Base-by-base conservation (phyloP, 805 yeast genomes). In the Candida verbasci region DNA sequence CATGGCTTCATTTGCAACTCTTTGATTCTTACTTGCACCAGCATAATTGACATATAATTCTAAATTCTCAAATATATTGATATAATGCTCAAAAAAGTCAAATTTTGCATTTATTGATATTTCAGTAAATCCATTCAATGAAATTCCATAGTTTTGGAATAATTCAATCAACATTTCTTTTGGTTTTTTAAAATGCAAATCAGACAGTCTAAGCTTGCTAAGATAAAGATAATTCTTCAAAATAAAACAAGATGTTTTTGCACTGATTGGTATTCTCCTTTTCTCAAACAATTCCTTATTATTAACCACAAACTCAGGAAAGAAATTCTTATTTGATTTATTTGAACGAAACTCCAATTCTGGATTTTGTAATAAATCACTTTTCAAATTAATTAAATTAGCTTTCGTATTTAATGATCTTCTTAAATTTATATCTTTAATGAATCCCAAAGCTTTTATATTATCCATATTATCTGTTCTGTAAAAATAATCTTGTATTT, bases 231-330 rank as follows among this genome's bases (percentile, higher is more conserved):
- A 31, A 17, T 31, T 31, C 24, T 31, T 31, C 12, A 31, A 23
- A 6, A 31, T 31, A n/a, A 31, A 31, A 15, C 24, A 31, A 23
- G 28, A 31, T 4, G 34, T 22, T 24, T 16, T 31, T 16, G 34
- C 34, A 31, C 34, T 31, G 9, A 31, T 31, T 23, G 22, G 21
- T 5, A 31, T 31, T 12, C n/a, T 28, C 34, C 42, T 25, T 31
- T 44, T n/a, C 20, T 28, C 27, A 61, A 35, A 27, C 45, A 47
- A 35, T 44, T 53, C 40, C 50, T 51, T 31, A 59, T 53, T 31
- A 4, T 31, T 17, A 22, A 31, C 34, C 23, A 31, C 34, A 24
- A 31, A 31, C 9, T 31, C 34, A 6, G 34, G 34, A 15, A 31
- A 31, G 16, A 31, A 31, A 10, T 31, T 31, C 9, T 31, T 31